These are phyloP conservation scores for Urostyla sp. DNA, from an alignment of 73 alveolate species.

Conservation along the genomic window DNA sequence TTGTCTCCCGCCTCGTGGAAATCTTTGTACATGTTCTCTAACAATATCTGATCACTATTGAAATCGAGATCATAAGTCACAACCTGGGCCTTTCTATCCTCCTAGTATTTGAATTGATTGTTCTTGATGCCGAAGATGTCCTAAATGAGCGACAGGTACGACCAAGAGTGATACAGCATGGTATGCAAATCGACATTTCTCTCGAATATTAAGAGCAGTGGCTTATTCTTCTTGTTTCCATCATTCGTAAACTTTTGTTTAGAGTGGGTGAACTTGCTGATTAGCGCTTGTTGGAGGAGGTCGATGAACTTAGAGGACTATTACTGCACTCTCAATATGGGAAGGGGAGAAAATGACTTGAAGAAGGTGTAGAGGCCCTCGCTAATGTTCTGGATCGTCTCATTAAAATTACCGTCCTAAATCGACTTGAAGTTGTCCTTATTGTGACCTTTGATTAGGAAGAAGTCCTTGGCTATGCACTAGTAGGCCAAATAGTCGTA, in stretches of 20 bases:
- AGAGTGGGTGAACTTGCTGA: neutral
- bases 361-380: slow-evolving; percentile 44
- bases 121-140: slow-evolving; percentile 57
- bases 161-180: slow-evolving; percentile 72
- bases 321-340: slow-evolving; percentile 31
- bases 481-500: slow-evolving; percentile 2
- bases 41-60: slow-evolving; percentile 45
- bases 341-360: too few relatives aligned
- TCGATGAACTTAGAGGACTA: too few relatives aligned
- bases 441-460: too few relatives aligned
- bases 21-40: slow-evolving; percentile 50
- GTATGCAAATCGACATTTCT: slow-evolving; percentile 56
- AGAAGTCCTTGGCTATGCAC: neutral
- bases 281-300: too few relatives aligned
- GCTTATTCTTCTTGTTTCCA: slow-evolving; percentile 27
- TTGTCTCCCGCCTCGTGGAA: slow-evolving; percentile 67
- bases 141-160: slow-evolving; percentile 57
- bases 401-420: too few relatives aligned
- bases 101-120: slow-evolving; percentile 48
- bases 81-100: slow-evolving; percentile 28
- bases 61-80: slow-evolving; percentile 67
- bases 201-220: slow-evolving; percentile 56
- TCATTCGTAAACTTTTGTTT: neutral
- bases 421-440: too few relatives aligned
- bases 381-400: slow-evolving; percentile 32